Base-by-base conservation (phyloP, 1,284 basidiomycete species). In the Moesziomyces sp. region DNA sequence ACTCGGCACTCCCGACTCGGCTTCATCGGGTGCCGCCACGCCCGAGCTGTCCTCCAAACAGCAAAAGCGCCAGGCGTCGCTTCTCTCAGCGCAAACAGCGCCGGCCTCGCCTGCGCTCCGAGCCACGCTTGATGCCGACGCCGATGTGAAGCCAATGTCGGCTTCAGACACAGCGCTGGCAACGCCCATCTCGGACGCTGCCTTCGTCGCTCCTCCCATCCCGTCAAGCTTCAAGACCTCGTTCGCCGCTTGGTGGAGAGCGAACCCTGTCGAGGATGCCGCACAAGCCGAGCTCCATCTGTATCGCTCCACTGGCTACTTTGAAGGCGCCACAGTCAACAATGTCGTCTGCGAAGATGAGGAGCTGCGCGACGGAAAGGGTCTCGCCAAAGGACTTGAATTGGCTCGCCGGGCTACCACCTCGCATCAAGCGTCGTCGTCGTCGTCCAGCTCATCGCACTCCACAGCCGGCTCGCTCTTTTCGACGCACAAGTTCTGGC, bases 221-320 rank as follows among this genome's bases (percentile, higher is more conserved):
- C 79, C 79, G 1, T 62, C 59, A 6, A 71, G 76, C 60, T 46
- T 81, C 55, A 58, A 59, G 18, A 60, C 71, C 0, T 81, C 79
- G 0, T 53, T 81, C 18, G 55, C 61, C 40, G 74, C 77, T 18
- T 81, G 79, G 79, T 78, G 74, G 72, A 64, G 49, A 9, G 64
- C 71, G 1, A 52, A 64, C 21, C 64, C 65, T 5, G 57, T 67
- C 1, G 28, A 50, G 28, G 77, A 81, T 24, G 69, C 76, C 18
- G 78, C 78, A 13, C 64, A 78, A 7, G 74, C 76, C n/a, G 78
- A 80, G 60, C 61, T 80, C 10, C 64, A 70, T 50, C 71, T 80
- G 11, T 74, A 75, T 43, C 58, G 66, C n/a, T 52, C 56, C 18
- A 65, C 74, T 10, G 76, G 76, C 35, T 78, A 74, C 56, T 78